These are phyloP conservation scores for button mushroom (Agaricus bisporus) DNA, from an alignment of 768 basidiomycete species.

Conservation along the genomic window DNA sequence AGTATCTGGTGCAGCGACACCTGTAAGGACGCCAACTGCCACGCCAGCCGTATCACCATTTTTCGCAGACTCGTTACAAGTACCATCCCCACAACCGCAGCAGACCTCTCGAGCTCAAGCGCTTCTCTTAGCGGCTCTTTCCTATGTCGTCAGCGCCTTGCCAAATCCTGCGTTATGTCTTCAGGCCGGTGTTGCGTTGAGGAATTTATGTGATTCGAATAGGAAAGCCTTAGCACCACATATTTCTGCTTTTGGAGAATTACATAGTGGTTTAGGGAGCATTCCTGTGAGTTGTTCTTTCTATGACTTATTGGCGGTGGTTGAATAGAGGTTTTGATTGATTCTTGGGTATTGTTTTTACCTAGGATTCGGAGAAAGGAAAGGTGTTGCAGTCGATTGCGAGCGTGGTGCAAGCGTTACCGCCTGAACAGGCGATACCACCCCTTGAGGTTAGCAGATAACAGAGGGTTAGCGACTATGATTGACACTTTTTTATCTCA, in stretches of 20 bases:
- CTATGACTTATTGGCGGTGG: background rate
- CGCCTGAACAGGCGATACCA: slow-evolving; percentile 68
- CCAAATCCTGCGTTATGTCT: slow-evolving; percentile 58
- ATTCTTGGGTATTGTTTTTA: background rate
- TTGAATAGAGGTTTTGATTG: no score
- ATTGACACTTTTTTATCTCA: background rate
- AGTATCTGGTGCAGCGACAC: slow-evolving; percentile 11
- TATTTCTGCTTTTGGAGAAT: slow-evolving; percentile 76
- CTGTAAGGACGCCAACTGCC: background rate
- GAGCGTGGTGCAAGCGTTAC: slow-evolving; percentile 88
- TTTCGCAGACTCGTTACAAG: background rate
- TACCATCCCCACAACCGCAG: slow-evolving; percentile 9
- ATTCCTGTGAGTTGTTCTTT: slow-evolving; percentile 54
- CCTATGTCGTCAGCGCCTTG: slow-evolving; percentile 67
- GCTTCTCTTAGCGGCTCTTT: slow-evolving; percentile 58
- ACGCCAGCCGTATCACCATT: background rate
- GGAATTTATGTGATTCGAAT: slow-evolving; percentile 88
- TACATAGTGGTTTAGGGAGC: slow-evolving; percentile 69
- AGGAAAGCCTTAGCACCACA: slow-evolving; percentile 77
- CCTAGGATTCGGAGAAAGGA: slow-evolving; percentile 75
- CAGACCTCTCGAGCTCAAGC: slow-evolving; percentile 19
- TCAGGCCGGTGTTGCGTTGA: slow-evolving; percentile 74
- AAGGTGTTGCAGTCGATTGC: slow-evolving; percentile 91
- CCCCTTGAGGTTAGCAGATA: slow-evolving; percentile 57
- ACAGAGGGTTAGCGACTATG: background rate